Evolutionary conservation across 2,329 filamentous ascomycete genomes (phyloP).

Genomic region (Hortaea sp.): DNA sequence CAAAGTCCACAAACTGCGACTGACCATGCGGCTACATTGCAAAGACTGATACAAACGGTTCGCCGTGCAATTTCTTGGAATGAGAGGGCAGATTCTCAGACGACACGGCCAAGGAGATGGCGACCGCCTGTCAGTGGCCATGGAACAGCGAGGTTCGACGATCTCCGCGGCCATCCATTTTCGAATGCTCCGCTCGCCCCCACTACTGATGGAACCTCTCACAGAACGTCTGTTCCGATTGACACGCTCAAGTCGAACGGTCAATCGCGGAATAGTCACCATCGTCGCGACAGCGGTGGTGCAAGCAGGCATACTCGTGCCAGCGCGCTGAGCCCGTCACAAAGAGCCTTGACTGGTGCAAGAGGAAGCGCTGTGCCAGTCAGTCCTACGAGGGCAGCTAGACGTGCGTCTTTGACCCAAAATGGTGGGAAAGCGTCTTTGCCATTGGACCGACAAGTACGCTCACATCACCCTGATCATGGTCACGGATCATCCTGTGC

Average conservation of each 20-base stretch:
- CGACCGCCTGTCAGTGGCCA: constrained; percentile 24
- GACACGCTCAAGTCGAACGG: too few species aligned
- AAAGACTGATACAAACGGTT: too few species aligned
- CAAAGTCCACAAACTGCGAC: too few species aligned
- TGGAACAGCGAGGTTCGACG: constrained; percentile 11
- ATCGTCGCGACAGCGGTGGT: too few species aligned
- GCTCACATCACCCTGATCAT: too few species aligned
- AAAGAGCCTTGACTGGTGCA: constrained; percentile 13
- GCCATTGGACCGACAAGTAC: not conserved
- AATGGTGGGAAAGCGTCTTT: not conserved
- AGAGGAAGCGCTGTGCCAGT: constrained; percentile 14
- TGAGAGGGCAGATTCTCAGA: too few species aligned
- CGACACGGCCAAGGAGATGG: constrained; percentile 9
- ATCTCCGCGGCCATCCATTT: constrained; percentile 18
- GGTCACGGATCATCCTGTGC: too few species aligned
- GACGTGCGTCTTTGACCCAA: not conserved
- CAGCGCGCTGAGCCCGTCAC: constrained; percentile 7
- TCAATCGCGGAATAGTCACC: too few species aligned
- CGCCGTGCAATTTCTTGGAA: too few species aligned
- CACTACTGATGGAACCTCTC: not conserved
- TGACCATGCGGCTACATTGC: too few species aligned
- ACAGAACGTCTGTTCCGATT: too few species aligned
- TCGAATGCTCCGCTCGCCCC: constrained; percentile 3
- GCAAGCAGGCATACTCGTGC: too few species aligned
- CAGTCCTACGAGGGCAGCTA: constrained; percentile 10